Evolutionary conservation across 2,329 filamentous ascomycete genomes (phyloP).

Genomic region (Chrysoporthe deuterocubensis): DNA sequence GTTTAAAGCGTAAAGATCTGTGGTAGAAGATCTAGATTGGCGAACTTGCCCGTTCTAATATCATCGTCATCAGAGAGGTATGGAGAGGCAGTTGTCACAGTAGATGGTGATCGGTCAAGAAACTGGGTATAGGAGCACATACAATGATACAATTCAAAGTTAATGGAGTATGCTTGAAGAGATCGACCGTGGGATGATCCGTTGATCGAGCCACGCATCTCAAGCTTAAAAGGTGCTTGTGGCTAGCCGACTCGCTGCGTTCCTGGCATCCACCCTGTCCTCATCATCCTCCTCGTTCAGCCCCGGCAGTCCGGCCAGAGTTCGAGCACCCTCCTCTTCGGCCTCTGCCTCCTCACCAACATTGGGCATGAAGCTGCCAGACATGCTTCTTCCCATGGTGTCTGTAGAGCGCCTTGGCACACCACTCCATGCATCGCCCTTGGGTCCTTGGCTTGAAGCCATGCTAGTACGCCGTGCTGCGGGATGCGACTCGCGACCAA

Average conservation of each 20-base stretch:
- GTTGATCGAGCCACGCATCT: background rate
- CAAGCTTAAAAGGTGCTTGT: constrained; percentile 83
- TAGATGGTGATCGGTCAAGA: background rate
- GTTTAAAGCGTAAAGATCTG: background rate
- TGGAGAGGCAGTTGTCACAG: background rate
- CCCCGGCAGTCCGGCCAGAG: constrained; percentile 50
- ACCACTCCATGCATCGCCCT: constrained; percentile 98
- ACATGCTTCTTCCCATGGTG: constrained; percentile 76
- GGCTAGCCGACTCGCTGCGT: constrained; percentile 90
- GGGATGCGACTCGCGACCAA: constrained; percentile 88
- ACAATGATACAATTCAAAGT: constrained; percentile 28
- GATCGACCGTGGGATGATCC: background rate
- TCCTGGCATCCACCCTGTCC: constrained; percentile 91
- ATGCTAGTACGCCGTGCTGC: constrained; percentile 73
- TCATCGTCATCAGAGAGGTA: background rate
- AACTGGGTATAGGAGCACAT: constrained; percentile 22
- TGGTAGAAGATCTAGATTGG: background rate
- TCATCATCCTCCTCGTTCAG: constrained; percentile 84
- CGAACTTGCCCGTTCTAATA: background rate
- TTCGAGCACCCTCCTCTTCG: constrained; percentile 44
- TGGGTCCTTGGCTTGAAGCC: constrained; percentile 89
- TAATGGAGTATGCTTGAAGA: constrained; percentile 20
- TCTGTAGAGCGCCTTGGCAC: constrained; percentile 78
- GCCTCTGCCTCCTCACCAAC: constrained; percentile 65
- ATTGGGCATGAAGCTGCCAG: constrained; percentile 70